Evolutionary conservation across 495 filamentous ascomycete genomes (phyloP).

Genomic region (Penicillium salamii): DNA sequence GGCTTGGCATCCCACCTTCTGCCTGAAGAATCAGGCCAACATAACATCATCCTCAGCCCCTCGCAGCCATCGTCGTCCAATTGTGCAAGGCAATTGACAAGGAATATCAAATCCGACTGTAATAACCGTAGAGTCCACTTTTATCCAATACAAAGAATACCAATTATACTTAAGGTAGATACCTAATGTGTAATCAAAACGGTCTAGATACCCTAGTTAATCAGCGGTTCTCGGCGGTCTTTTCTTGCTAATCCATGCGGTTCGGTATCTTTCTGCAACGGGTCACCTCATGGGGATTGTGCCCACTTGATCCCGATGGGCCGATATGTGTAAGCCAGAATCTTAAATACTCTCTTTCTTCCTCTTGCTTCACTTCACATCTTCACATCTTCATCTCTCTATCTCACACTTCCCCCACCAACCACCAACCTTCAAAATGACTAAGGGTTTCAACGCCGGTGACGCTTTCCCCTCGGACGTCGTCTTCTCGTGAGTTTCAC

Average conservation of each 20-base stretch:
- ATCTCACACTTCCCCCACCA: background rate
- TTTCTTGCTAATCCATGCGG: conserved; percentile 39
- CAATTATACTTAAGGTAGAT: too few relatives aligned
- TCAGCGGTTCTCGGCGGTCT: conserved; percentile 36
- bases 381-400: conserved; percentile 3
- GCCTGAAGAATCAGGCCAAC: background rate
- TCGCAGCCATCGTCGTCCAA: too few relatives aligned
- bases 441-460: conserved; percentile 68
- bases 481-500: conserved; percentile 60
- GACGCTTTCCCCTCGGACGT: conserved; percentile 81
- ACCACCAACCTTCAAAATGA: conserved; percentile 7
- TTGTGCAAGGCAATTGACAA: too few relatives aligned
- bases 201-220: background rate
- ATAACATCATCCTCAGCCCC: background rate
- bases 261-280: conserved; percentile 47
- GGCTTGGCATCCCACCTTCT: background rate
- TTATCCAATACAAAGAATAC: background rate
- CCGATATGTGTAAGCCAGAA: conserved; percentile 31
- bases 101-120: background rate
- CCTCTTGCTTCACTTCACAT: conserved; percentile 8
- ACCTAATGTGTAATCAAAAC: too few relatives aligned
- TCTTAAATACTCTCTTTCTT: conserved; percentile 18
- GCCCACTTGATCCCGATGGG: conserved; percentile 34
- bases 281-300: conserved; percentile 41
- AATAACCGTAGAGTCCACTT: too few relatives aligned